A percentile compares a stretch with the other conserved stretches of the same genome.
These are phyloP conservation scores for Stipa capillata DNA, from an alignment of 176 grass and related monocot species.

Conservation along the genomic window DNA sequence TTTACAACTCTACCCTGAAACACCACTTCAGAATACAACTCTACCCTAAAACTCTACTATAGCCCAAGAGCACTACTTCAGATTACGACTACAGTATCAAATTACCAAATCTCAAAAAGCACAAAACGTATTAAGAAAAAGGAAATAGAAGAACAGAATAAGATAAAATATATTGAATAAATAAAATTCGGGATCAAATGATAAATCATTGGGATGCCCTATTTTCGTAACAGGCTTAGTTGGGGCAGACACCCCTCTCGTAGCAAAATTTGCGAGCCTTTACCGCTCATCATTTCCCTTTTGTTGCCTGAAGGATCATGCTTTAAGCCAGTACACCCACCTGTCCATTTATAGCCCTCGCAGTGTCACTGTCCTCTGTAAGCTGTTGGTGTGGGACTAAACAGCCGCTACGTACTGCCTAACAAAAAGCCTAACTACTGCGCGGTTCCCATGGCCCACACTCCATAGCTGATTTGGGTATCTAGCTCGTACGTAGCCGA, in stretches of 20 bases:
- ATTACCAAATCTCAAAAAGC: too few relatives aligned
- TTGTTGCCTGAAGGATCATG: slow-evolving; percentile 52
- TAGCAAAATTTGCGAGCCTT: not conserved
- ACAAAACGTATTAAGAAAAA: not conserved
- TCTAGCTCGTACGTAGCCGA: too few relatives aligned
- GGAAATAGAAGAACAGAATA: not conserved
- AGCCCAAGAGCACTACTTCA: too few relatives aligned
- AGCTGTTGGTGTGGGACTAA: slow-evolving; percentile 7
- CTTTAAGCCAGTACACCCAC: fast-evolving
- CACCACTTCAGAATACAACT: too few relatives aligned
- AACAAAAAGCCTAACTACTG: too few relatives aligned
- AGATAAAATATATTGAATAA: not conserved
- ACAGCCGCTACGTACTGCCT: too few relatives aligned
- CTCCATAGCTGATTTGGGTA: not conserved
- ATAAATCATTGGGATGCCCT: not conserved
- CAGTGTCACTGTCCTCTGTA: fast-evolving
- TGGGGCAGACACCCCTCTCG: slow-evolving; percentile 31
- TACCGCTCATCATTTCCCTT: slow-evolving; percentile 33
- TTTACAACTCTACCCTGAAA: too few relatives aligned
- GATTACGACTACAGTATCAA: too few relatives aligned
- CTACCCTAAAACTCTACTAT: too few relatives aligned
- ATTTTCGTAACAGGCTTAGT: slow-evolving; percentile 45
- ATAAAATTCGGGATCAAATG: slow-evolving; percentile 16
- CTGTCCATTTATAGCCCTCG: too few relatives aligned
- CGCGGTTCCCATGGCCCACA: too few relatives aligned